Conservation (phyloP, 2,329 filamentous ascomycete species). For the Aureobasidium sp. region DNA sequence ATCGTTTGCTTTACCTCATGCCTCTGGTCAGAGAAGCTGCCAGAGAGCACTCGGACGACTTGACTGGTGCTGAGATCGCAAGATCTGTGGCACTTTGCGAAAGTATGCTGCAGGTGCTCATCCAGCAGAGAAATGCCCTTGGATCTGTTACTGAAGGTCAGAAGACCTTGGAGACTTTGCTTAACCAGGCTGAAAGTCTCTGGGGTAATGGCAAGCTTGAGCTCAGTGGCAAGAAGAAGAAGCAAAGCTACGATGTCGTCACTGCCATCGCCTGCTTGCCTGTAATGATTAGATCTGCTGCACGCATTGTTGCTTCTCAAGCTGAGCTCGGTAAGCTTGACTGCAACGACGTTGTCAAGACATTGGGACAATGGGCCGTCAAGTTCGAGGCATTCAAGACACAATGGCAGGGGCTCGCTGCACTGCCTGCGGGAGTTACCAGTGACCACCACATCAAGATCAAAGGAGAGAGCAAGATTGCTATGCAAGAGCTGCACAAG, state of each 20-base stretch:
- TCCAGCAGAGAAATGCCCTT: conserved; percentile 54
- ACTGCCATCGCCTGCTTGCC: conserved; percentile 53
- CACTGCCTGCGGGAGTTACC: conserved; percentile 2
- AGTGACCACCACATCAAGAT: not conserved
- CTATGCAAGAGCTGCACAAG: not conserved
- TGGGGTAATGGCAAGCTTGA: conserved; percentile 11
- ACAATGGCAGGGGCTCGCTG: not conserved
- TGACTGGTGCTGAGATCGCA: conserved; percentile 71
- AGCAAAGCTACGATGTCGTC: conserved; percentile 20
- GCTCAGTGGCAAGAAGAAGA: not conserved
- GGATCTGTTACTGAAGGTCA: conserved; percentile 21
- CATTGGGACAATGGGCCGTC: not conserved
- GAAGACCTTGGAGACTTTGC: conserved; percentile 33
- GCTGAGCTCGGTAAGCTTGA: conserved; percentile 51
- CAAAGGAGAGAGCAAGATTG: not conserved
- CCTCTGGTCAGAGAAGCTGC: conserved; percentile 59
- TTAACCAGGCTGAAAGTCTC: conserved; percentile 30
- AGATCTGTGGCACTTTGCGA: conserved; percentile 82
- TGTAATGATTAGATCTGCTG: conserved; percentile 58
- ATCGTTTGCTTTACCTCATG: conserved; percentile 69
- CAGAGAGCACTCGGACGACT: conserved; percentile 72
- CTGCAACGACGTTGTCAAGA: conserved; percentile 10
- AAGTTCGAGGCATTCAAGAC: not conserved
- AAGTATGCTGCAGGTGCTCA: conserved; percentile 63
- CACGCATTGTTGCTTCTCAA: conserved; percentile 59